Evolutionary conservation across 1,139 yeast genomes (phyloP).

Genomic region (Pichia sp.): DNA sequence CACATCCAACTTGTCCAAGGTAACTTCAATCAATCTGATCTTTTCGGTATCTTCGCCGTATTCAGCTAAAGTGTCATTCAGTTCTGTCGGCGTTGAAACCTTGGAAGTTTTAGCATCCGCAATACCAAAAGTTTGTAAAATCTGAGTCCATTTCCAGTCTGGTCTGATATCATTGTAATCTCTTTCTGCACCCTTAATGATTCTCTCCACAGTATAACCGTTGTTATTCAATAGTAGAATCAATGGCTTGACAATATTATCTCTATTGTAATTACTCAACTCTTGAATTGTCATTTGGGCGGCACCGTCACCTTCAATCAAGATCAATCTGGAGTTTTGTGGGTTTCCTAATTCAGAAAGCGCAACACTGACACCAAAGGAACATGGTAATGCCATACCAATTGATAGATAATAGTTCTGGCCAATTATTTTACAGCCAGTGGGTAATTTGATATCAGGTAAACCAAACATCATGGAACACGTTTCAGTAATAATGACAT

Average conservation of each 20-base stretch:
- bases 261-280: conserved; percentile 55
- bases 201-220: conserved; percentile 84
- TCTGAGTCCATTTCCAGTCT: conserved; percentile 67
- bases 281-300: conserved; percentile 90
- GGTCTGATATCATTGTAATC: conserved; percentile 74
- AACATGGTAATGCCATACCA: conserved; percentile 81
- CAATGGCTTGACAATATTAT: conserved; percentile 49
- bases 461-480: conserved; percentile 71
- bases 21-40: conserved; percentile 46
- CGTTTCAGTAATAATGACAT: conserved; percentile 64
- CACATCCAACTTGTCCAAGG: conserved; percentile 50
- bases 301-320: conserved; percentile 85
- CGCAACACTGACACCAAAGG: conserved; percentile 72
- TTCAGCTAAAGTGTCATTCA: conserved; percentile 30
- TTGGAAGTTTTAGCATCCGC: conserved; percentile 28
- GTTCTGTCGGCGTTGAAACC: conserved; percentile 30
- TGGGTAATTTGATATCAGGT: conserved; percentile 54
- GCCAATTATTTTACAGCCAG: conserved; percentile 40
- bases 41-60: conserved; percentile 26
- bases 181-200: conserved; percentile 69
- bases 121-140: conserved; percentile 66
- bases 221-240: conserved; percentile 68
- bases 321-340: conserved; percentile 43
- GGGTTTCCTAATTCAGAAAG: conserved; percentile 36
- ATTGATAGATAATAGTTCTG: conserved; percentile 77